Evolutionary conservation across 805 yeast genomes (phyloP), one percentile per base, ranked within the genome.

Genomic region (Candida patagonica): DNA sequence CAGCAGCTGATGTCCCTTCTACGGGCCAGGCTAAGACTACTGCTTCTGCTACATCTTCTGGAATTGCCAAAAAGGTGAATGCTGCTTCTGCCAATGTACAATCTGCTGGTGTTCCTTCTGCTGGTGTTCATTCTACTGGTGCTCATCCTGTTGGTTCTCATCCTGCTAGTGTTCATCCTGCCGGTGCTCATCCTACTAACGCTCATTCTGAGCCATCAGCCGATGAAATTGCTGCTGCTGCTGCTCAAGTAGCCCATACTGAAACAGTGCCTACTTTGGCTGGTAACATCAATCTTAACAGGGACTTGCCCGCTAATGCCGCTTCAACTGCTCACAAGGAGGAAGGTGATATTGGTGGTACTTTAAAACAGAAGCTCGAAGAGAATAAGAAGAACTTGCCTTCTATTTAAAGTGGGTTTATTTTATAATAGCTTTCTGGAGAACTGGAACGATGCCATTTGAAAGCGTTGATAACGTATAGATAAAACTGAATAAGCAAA

Each of bases 251-350:
- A 17, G 41, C 50, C 43, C 30, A 42, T 30, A 50, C 37, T 45
- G 55, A 54, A 42, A 31, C 50, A 15, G 62, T 58, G 8, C 63
- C 63, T 34, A 50, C 61, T 9, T 48, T 59, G 7, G 48, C 45
- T 22, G 63, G 63, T 35, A 53, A 48, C 29, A 54, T 58, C 25
- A 49, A 55, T 31, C 44, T 56, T 21, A 52, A 52, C 46, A 12
- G 16, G 12, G 23, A 26, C 15, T n/a, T 36, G 29, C 27, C 42
- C 34, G 35, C 44, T 30, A 19, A 26, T 27, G 41, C 33, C 19
- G 21, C 41, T 9, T 15, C 42, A 7, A 25, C 16, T 22, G 10
- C 10, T 10, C 7, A 30, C 8, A 16, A 20, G 23, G 10, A 16
- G 34, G 34, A 10, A 8, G 16, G 40, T 30, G 10, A 12, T 29